Evolutionary conservation across 2,329 filamentous ascomycete genomes (phyloP).

Genomic region (Aspergillus sp.): DNA sequence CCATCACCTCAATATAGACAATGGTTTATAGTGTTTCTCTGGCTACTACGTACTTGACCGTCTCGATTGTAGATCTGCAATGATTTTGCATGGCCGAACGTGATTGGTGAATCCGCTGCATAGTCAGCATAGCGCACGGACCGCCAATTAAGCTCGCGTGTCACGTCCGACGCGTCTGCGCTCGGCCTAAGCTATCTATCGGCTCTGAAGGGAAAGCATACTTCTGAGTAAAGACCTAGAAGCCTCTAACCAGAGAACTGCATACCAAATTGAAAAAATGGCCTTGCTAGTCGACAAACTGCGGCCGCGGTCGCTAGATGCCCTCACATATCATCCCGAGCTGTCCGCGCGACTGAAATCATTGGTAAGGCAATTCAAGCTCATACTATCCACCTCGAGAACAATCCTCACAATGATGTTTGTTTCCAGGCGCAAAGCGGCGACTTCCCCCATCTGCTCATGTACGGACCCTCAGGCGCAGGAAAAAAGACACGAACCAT

Average conservation of each 20-base stretch:
- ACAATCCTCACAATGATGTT: constrained; percentile 17
- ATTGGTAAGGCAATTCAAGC: constrained; percentile 58
- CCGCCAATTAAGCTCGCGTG: constrained; percentile 43
- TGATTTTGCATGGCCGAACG: neutral
- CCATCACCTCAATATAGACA: neutral
- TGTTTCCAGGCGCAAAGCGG: constrained; percentile 78
- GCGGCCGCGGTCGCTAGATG: constrained; percentile 52
- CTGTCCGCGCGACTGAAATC: constrained; percentile 84
- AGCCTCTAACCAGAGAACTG: neutral
- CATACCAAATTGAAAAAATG: constrained; percentile 46
- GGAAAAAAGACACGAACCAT: constrained; percentile 98
- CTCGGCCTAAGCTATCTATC: constrained; percentile 14
- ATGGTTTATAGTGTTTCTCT: neutral
- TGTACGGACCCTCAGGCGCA: constrained; percentile 94
- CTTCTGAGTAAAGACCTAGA: neutral
- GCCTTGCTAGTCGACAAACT: constrained; percentile 67
- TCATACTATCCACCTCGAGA: neutral
- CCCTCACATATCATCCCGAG: constrained; percentile 82
- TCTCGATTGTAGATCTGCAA: neutral
- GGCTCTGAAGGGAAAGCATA: neutral
- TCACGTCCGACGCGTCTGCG: constrained; percentile 37
- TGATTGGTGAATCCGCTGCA: neutral
- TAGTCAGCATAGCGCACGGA: constrained; percentile 31
- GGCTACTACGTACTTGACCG: neutral
- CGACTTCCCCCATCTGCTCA: constrained; percentile 95